Conservation (phyloP, 1,139 yeast genomes). For the Yamadazyma sp. region DNA sequence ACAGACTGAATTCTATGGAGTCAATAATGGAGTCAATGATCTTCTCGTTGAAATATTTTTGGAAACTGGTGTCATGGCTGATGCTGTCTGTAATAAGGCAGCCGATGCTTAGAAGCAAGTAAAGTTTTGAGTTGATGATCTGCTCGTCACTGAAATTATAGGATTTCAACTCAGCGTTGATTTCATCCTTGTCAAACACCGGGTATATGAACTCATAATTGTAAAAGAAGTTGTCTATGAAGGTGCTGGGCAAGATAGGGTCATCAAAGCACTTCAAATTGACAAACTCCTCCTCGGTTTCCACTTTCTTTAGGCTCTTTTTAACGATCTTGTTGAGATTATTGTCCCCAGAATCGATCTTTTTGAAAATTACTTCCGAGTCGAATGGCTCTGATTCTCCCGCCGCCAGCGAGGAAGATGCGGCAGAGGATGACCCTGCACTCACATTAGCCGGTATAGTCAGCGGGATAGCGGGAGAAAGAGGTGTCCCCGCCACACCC, state of each 20-base stretch:
- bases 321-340: conserved; percentile 2
- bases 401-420: too few species aligned
- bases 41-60: conserved; percentile 31
- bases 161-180: conserved; percentile 22
- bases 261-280: conserved; percentile 33
- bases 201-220: conserved; percentile 40
- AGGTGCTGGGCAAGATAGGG: conserved; percentile 28
- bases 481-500: too few species aligned
- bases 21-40: conserved; percentile 36
- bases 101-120: conserved; percentile 41
- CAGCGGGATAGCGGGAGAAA: too few species aligned
- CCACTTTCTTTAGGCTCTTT: neutral
- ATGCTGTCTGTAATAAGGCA: conserved; percentile 37
- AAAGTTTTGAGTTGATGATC: conserved; percentile 38
- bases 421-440: too few species aligned
- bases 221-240: conserved; percentile 36
- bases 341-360: conserved; percentile 1
- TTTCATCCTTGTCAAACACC: conserved; percentile 26
- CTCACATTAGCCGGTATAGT: too few species aligned
- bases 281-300: conserved; percentile 33
- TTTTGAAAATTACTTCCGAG: conserved; percentile 1
- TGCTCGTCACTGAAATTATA: conserved; percentile 36
- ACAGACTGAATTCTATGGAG: conserved; percentile 26
- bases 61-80: conserved; percentile 22
- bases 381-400: neutral